Evolutionary conservation across 495 filamentous ascomycete species (phyloP), one percentile per base, ranked within the genome.

Genomic region (Penicillium macrosclerotiorum): DNA sequence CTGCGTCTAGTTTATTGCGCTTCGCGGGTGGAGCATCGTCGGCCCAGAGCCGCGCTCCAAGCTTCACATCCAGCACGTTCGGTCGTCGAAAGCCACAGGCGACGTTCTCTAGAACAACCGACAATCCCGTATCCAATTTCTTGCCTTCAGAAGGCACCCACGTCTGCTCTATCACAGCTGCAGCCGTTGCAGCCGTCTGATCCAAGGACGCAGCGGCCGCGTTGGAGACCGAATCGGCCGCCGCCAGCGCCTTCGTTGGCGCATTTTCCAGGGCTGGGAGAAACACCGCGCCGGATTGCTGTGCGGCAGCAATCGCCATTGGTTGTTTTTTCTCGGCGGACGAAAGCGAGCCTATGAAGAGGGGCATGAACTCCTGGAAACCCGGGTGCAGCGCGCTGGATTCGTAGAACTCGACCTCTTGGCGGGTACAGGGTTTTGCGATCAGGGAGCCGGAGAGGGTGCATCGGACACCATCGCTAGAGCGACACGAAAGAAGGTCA

Each of bases 31-130:
- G 79, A 32, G 93, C 89, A 63, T 86, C 81, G 38, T 92, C 84
- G 5, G 87, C 91, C 87, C 90, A 97, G 16, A 98, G 68, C 39
- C 85, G 79, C 20, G 82, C 78, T 18, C 93, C 93, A 25, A 98
- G 80, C 63, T 98, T 98, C 49, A 95, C 78, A 57, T 98, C 93
- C 45, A 98, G 68, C n/a, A 97, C 89, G 57, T 96, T 96, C 11
- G 94, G 88, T 46, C 83, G 79, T 41, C 76, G 80, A 72, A 89
- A 97, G 16, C 88, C 88, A 39, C 80, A 75, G 8, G 91, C 84
- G 1, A 90, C 76, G 62, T 96, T 97, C 55, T 93, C 85, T 31
- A 98, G 72, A 24, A 95, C 89, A 29, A 98, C 86, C 4, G 88
- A 89, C 29, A 79, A 64, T 20, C 86, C 82, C 1, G 90, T 95